Base-by-base conservation (phyloP, 2,329 filamentous ascomycete species). In the Dryadomyces sulphureus region DNA sequence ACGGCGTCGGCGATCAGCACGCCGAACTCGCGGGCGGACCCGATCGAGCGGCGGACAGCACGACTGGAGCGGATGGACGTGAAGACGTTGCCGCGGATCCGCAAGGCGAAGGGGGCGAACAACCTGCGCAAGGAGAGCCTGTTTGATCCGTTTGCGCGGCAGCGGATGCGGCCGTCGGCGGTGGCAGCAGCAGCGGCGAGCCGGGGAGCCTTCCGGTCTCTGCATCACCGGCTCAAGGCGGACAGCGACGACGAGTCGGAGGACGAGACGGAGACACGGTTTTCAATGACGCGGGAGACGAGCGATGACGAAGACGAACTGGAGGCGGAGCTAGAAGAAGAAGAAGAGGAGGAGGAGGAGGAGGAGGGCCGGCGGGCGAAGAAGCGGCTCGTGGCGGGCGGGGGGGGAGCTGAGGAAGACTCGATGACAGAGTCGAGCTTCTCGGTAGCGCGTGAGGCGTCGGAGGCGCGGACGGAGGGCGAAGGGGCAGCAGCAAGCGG, bases 211-310 rank as follows among this genome's bases (percentile, higher is more conserved):
- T 79, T 88, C 60, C 78, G 88, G 45, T 84, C 86, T 7, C 71
- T 96, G 17, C 87, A 94, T 59, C 83, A 94, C 62, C 77, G 80
- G 30, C 69, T 92, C 50, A 75, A 83, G 52, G 75, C 83, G 57
- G 77, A 82, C 50, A 84, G 83, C 51, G 81, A 86, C 38, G 84
- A 83, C n/a, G 86, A 95, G 59, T 93, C 87, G 0, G 89, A 94
- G 52, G 89, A 93, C 53, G 88, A 95, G 47, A 67, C 62, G 2
- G 74, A 77, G 52, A 75, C 75, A 41, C 64, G 66, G 35, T 65
- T 65, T 30, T 77, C 82, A 12, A 63, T 80, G 42, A 77, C 75
- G 12, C 73, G 81, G 40, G 87, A 0, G 89, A 94, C 58, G 89
- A 92, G 53, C 0, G 47, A 47, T 1, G 39, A 19, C 8, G 49